Percentiles rank a stretch among this genome's conserved stretches.
These are phyloP conservation scores for Triadica sebifera DNA, from an alignment of 345 rosid species.

Conservation along the genomic window DNA sequence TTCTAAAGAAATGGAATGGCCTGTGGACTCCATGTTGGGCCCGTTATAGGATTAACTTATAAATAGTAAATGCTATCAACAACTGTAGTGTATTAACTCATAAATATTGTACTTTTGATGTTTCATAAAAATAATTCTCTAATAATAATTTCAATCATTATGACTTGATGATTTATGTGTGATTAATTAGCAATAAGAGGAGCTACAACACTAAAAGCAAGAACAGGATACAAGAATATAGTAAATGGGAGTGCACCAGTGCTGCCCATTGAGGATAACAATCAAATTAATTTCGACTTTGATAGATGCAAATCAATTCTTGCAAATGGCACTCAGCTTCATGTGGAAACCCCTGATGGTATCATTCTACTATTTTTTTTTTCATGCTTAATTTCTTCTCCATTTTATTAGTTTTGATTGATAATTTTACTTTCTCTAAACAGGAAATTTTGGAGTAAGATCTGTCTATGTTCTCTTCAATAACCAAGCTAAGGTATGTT, in stretches of 20 bases:
- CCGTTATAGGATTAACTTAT: too few relatives aligned
- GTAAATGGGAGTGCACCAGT: slow-evolving; percentile 53
- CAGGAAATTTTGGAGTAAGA: slow-evolving; percentile 72
- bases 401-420: not conserved
- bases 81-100: too few relatives aligned
- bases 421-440: slow-evolving; percentile 1
- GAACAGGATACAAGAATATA: slow-evolving; percentile 66
- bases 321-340: slow-evolving; percentile 68
- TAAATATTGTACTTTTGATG: too few relatives aligned
- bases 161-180: too few relatives aligned
- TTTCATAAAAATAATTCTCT: too few relatives aligned
- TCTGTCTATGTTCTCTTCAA: slow-evolving; percentile 56
- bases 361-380: not conserved
- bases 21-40: too few relatives aligned
- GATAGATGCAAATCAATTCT: slow-evolving; percentile 54
- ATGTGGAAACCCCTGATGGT: slow-evolving; percentile 82
- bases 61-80: too few relatives aligned
- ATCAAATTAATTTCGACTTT: slow-evolving; percentile 53
- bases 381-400: not conserved
- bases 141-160: too few relatives aligned
- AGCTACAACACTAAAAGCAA: slow-evolving; percentile 78
- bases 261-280: slow-evolving; percentile 62
- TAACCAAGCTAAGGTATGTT: slow-evolving; percentile 58
- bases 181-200: slow-evolving; percentile 61
- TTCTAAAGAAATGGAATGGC: too few relatives aligned